Base-by-base conservation (phyloP, 352 stramenopile species). In the Globisporangium paroecandrum region DNA sequence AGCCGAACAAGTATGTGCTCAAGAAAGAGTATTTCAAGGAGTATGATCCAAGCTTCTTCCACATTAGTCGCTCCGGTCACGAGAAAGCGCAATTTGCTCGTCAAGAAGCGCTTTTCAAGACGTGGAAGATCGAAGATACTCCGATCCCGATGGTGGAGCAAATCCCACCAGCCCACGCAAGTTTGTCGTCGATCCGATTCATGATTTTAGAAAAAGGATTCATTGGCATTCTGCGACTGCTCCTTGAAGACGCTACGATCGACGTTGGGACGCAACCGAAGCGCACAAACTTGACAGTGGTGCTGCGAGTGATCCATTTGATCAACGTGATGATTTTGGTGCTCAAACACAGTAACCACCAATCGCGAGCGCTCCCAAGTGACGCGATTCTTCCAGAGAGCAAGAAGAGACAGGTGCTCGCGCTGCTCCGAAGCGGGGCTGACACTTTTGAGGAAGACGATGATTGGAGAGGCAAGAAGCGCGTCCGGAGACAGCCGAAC, bases 81-180 rank as follows among this genome's bases (percentile, higher is more conserved):
- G 85, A 94, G 66, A 91, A 93, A 53, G 85, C 88, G 0, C 88
- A 95, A 63, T 87, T 88, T 73, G 76, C 78, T 27, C 75, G 88
- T 36, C 84, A 94, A 22, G 88, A 94, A 69, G 86, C 85, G n/a
- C 68, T 95, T 29, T 93, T 94, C 67, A 93, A 90, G 69, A 76
- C 62, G 12, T 95, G 85, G 85, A 92, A 89, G 38, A 73, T 86
- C 6, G 83, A 91, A 20, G 79, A 93, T 43, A 57, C 74, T 4
- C 80, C 85, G 1, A 89, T 95, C 62, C 83, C 88, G 18, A 71
- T 93, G 32, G 82, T 95, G 18, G 62, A 80, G 3, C 72, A 84
- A 58, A 54, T 94, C 18, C 84, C 83, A 18, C 74, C 76, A 9
- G 76, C 76, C 3, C 84, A 95, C 68, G 41, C 77, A 20, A 85